Base-by-base conservation (phyloP, 345 rosid species). In the Brassica cretica region DNA sequence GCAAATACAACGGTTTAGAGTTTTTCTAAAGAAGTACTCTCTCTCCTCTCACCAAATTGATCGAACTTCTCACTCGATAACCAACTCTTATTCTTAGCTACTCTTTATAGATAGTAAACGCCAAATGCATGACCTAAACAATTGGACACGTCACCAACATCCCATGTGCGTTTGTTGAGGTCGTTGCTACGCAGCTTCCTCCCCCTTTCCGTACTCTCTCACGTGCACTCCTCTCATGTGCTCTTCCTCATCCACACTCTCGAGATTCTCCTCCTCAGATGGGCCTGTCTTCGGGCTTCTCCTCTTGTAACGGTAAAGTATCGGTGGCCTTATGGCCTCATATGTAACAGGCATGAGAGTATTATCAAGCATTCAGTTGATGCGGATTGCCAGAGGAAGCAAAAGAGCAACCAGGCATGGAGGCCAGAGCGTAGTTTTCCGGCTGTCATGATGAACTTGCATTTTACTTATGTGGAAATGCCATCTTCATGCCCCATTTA, bases 401-500 rank as follows among this genome's bases (percentile, higher is more conserved):
- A 70, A 35, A 83, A 72, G 76, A 88, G 80, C 49, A 68, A 76
- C 66, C 76, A 74, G 75, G 98, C 98, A 0, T 94, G 98, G 98
- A 87, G 94, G 81, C 86, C 89, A 1, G 92, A 90, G 81, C 84
- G 69, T 64, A 86, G 88, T 84, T 86, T 87, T 37, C 88, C 91
- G 0, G 83, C 24, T 21, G 24, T 77, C 1, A 77, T 88, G 80
- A 77, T 88, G 80, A 33, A 79, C 85, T 0, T 89, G 92, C 92
- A 73, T 71, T 77, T 64, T 69, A 84, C 73, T 82, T 77, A 76
- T 70, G 51, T 82, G 58, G 32, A 74, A 0, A 73, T 53, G 5
- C 91, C 91, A 0, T 78, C 88, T 51, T 86, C 91, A 1, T 89
- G 93, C 68, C 93, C 91, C 39, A 88, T 93, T 66, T 93, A 97